Evolutionary conservation across 2,329 filamentous ascomycete genomes (phyloP), one percentile per base, ranked within the genome.

Genomic region (Alternaria ventricosa): DNA sequence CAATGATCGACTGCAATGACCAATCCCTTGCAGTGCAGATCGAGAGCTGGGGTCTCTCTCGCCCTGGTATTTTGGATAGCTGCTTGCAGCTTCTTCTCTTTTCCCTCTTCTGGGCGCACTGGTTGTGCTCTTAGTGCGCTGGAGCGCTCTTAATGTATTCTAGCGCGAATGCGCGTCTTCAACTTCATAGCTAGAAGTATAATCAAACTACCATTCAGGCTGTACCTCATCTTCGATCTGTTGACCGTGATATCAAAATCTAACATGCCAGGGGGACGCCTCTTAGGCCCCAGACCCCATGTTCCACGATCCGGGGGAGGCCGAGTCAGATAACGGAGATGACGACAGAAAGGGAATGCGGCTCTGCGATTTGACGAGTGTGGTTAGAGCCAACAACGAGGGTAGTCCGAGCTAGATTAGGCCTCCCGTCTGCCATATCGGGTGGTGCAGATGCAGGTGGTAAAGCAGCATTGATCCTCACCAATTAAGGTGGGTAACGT

Each of bases 1-100:
- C 2, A 45, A 15, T 44, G 43, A 55, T 59, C 43, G 60, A 50
- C 49, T 59, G 11, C 13, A 20, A 13, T 9, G n/a, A 28, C 22
- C 1, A 1, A 11, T 55, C 3, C 13, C n/a, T 51, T 43, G 11
- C 30, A 45, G 60, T 63, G 57, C 61, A 69, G 67, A 64, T 65
- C 54, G 43, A 55, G 57, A 60, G 47, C 60, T 56, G 56, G 55
- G 0, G 23, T 36, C 49, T 22, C 25, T 47, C 54, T 2, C 18
- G 20, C 36, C 43, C 36, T 46, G 20, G 18, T 55, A 30, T 43
- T 61, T 6, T n/a, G 25, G 3, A 6, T 2, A 23, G 57, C 55
- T 53, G 57, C 59, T n/a, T 63, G 53, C 60, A 27, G 46, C 50
- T 6, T 22, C 20, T 30, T 57, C 12, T 41, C 60, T 53, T 46